Evolutionary conservation across 805 yeast genomes (phyloP), one percentile per base, ranked within the genome.

Genomic region (Candida vartiovaarae): DNA sequence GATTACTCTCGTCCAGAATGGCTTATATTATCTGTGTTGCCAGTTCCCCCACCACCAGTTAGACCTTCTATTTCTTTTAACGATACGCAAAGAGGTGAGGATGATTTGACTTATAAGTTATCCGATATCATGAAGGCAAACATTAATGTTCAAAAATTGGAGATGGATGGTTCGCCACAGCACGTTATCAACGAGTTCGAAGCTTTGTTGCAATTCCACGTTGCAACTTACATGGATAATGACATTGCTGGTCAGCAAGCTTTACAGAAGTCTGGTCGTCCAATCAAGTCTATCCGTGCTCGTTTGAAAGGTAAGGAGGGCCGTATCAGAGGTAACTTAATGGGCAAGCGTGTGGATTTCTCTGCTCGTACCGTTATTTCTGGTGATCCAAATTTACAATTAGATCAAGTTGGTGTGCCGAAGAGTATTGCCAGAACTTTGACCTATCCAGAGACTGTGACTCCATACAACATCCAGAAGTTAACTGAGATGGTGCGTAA

Each of bases 211-310:
- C 99, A 93, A 64, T 93, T 89, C 65, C 99, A 93, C 59, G 97
- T 93, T 41, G 99, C 99, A 6, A 93, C 99, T 0, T 93, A 93
- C 63, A 93, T 93, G 99, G 99, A 93, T 69, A 93, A 93, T 64
- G 98, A 93, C 69, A 93, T 93, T 66, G 99, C 99, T 10, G 99
- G 99, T 50, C 99, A 93, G 70, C 99, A 91, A 66, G 99, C 99
- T 31, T 75, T 93, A 50, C 99, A 93, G 63, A 93, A 93, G 67
- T 87, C 97, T 45, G 99, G 99, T 46, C 84, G 99, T 68, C 99
- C 99, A 2, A 95, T 93, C 54, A 93, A 93, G 65, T 88, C 97
- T 37, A 93, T 93, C 57, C 82, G 99, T 70, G 98, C 99, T n/a
- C 90, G 99, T 72, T 75, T 93, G 57, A 93, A 93, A 83, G 99